Percentiles rank a stretch among this genome's conserved stretches.
These are phyloP conservation scores for Silene conica DNA, from an alignment of 148 eudicot species.

Conservation along the genomic window DNA sequence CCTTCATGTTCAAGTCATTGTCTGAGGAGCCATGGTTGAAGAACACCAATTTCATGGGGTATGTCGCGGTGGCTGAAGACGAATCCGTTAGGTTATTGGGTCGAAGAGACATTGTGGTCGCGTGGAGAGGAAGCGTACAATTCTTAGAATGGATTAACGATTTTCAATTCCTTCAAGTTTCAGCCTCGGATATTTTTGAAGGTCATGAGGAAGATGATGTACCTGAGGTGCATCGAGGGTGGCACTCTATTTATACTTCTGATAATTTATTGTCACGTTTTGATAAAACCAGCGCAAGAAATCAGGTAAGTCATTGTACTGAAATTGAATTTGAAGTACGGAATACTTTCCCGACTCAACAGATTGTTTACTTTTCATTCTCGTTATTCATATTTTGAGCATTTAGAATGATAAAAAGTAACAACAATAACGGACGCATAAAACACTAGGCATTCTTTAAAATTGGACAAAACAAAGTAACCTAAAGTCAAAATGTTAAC, in stretches of 20 bases:
- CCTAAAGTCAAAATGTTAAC: background rate
- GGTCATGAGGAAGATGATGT: background rate
- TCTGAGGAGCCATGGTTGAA: slow-evolving; percentile 41
- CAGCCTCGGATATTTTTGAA: slow-evolving; percentile 36
- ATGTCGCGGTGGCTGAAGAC: slow-evolving; percentile 56
- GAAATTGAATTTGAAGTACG: background rate
- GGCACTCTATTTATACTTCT: slow-evolving; percentile 45
- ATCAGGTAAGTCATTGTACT: slow-evolving; percentile 32
- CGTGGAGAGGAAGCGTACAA: slow-evolving; percentile 63
- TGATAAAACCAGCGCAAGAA: slow-evolving; percentile 44
- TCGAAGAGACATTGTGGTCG: slow-evolving; percentile 62
- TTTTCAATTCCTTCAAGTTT: slow-evolving; percentile 33
- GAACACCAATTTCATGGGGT: slow-evolving; percentile 68
- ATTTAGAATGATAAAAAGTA: background rate
- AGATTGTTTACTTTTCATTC: too few relatives aligned
- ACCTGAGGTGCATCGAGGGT: slow-evolving; percentile 39
- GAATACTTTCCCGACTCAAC: too few relatives aligned
- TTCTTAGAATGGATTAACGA: slow-evolving; percentile 58
- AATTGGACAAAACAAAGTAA: too few relatives aligned
- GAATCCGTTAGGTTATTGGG: slow-evolving; percentile 43
- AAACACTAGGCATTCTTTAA: too few relatives aligned
- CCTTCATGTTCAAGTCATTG: slow-evolving; percentile 37
- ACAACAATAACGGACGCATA: too few relatives aligned
- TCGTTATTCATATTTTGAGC: background rate
- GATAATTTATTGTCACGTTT: slow-evolving; percentile 37